These are phyloP conservation scores for Leucocoprinus gongylophorus DNA, from an alignment of 1,284 basidiomycete genomes.

Conservation along the genomic window DNA sequence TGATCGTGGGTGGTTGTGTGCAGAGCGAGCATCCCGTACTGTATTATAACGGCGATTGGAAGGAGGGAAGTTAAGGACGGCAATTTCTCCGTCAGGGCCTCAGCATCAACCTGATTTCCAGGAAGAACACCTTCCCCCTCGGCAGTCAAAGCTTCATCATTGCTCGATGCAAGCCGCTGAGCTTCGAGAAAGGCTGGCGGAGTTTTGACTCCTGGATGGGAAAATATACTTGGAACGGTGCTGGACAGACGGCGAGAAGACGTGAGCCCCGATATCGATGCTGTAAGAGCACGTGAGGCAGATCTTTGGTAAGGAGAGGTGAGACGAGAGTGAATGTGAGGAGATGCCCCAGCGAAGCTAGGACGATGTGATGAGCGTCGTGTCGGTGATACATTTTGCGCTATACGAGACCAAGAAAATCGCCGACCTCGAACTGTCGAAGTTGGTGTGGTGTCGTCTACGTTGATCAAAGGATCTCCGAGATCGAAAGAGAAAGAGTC, in stretches of 20 bases:
- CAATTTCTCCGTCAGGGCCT: constrained; percentile 40
- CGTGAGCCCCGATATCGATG: constrained; percentile 28
- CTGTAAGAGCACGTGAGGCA: constrained; percentile 20
- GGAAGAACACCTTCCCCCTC: constrained; percentile 28
- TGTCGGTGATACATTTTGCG: constrained; percentile 13
- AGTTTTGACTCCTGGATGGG: constrained; percentile 69
- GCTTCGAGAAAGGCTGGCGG: constrained; percentile 67
- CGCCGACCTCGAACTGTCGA: constrained; percentile 19
- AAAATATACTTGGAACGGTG: constrained; percentile 66
- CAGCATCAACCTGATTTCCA: constrained; percentile 34
- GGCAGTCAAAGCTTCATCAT: constrained; percentile 19
- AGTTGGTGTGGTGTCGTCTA: constrained; percentile 13
- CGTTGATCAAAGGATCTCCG: constrained; percentile 26
- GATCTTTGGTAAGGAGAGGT: constrained; percentile 10
- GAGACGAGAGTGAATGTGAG: constrained; percentile 9
- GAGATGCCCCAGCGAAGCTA: constrained; percentile 17
- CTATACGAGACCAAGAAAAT: constrained; percentile 14
- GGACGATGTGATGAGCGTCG: constrained; percentile 23
- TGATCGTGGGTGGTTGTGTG: constrained; percentile 84
- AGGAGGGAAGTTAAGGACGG: constrained; percentile 60
- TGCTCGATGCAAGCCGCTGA: constrained; percentile 41
- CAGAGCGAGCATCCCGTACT: constrained; percentile 73
- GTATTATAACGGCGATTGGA: constrained; percentile 65
- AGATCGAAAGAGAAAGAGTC: constrained; percentile 18
- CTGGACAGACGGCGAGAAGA: constrained; percentile 48